Conservation (phyloP, 768 basidiomycete species). For the Saitozyma sp. region DNA sequence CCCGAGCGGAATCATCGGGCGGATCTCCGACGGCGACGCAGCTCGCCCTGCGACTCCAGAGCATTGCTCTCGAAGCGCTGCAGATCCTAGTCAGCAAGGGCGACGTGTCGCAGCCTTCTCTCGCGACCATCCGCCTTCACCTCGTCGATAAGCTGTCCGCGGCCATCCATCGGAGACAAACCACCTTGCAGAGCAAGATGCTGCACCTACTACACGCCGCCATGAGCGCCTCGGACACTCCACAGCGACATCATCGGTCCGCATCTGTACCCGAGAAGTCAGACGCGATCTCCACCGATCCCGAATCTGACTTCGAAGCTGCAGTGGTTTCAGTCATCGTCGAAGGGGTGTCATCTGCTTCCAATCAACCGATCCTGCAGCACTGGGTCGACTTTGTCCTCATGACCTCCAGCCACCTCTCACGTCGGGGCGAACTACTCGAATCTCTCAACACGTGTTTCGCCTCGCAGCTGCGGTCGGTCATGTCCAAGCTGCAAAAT, state of each 20-base stretch:
- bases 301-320: too few relatives aligned
- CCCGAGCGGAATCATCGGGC: too few relatives aligned
- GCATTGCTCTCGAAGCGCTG: conserved; percentile 73
- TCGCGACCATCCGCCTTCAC: conserved; percentile 68
- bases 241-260: conserved; percentile 23
- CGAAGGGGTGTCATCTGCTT: conserved; percentile 51
- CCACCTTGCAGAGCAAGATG: conserved; percentile 89
- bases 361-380: conserved; percentile 77
- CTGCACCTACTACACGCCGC: conserved; percentile 86
- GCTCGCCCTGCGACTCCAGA: conserved; percentile 56
- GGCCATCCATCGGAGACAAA: conserved; percentile 66
- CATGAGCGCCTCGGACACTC: conserved; percentile 54
- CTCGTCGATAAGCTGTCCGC: conserved; percentile 74
- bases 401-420: conserved; percentile 84
- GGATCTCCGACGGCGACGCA: not conserved
- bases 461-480: conserved; percentile 64
- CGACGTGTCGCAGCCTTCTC: conserved; percentile 64
- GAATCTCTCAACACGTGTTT: conserved; percentile 76
- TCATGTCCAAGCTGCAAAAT: conserved; percentile 43
- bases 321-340: too few relatives aligned
- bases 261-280: conserved; percentile 62
- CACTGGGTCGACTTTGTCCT: conserved; percentile 97
- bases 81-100: conserved; percentile 79
- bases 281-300: too few relatives aligned
- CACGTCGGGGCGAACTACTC: conserved; percentile 66